Evolutionary conservation across 2,329 filamentous ascomycete genomes (phyloP), one percentile per base, ranked within the genome.

Genomic region (Epichloe glyceriae): DNA sequence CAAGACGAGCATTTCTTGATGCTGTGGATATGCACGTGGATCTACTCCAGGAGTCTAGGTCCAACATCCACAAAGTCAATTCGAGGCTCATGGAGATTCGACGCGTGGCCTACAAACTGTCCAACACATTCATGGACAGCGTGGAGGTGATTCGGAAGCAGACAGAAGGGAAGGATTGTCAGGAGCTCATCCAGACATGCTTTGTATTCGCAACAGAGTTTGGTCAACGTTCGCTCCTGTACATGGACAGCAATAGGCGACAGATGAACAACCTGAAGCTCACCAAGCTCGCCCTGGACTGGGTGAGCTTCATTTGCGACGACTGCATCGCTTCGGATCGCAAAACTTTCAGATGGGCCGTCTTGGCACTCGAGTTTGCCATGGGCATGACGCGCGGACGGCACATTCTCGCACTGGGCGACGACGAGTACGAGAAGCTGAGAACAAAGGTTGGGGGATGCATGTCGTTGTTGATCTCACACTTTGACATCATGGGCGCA

Each of bases 161-260:
- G 67, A 89, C 89, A 1, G 76, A 79, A 52, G 87, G 85, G 8
- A 79, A 91, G 56, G 85, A 93, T 57, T 95, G 91, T 64, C 89
- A 95, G 60, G 93, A 98, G 62, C 79, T 98, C 33, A 93, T 98
- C 56, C 93, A 98, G 67, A 95, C 89, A 5, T 98, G 91, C 68
- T 98, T 97, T 66, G 86, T 94, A 40, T 98, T 97, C 61, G 93
- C 93, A n/a, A 97, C 93, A 0, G 93, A 98, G 65, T 98, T 98
- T 58, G 93, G 93, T 43, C 91, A 96, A 65, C 85, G 93, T 56
- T 96, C 91, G 2, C 79, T 95, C 47, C 81, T 93, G 19, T 94
- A 95, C 70, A 93, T 98, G 82, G 93, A 98, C 68, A 86, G 87
- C 65, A 97, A 95, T 63, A 77, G 93, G 50, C 84, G 91, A 47